A percentile compares a stretch with the other conserved stretches of the same genome.
Conservation (phyloP, 2,329 filamentous ascomycete species). For the Fusarium metavorans region DNA sequence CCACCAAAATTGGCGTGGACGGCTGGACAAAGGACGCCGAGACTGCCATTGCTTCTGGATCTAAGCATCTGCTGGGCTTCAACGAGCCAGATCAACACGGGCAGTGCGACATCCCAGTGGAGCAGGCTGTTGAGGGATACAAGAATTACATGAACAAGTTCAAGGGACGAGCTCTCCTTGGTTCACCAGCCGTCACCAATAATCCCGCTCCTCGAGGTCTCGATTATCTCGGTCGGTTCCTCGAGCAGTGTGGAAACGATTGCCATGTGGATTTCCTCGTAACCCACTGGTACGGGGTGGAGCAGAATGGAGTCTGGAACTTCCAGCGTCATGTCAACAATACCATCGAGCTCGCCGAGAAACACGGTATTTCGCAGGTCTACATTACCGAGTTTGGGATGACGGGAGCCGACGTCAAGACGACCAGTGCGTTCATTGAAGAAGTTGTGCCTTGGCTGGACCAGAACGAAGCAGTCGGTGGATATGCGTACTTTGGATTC, state of each 20-base stretch:
- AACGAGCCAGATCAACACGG: neutral
- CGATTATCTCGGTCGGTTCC: neutral
- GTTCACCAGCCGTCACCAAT: neutral
- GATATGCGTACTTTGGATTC: neutral
- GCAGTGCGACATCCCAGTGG: neutral
- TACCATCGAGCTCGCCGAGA: neutral
- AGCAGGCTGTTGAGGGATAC: neutral
- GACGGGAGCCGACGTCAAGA: neutral
- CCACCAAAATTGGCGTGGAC: neutral
- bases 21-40: neutral
- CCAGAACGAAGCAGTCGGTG: neutral
- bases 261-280: neutral
- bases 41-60: neutral
- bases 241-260: neutral
- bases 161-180: neutral
- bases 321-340: neutral
- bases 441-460: neutral
- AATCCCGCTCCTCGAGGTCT: neutral
- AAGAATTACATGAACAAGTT: neutral
- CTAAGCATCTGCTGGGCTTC: neutral
- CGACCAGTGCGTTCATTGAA: neutral
- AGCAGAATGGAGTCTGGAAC: neutral
- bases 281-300: neutral
- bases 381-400: neutral
- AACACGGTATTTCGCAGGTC: neutral